A percentile compares a stretch with the other conserved stretches of the same genome.
Evolutionary conservation across 2,329 filamentous ascomycete species (phyloP).

Genomic region (Ceratocystis diversiconidia): DNA sequence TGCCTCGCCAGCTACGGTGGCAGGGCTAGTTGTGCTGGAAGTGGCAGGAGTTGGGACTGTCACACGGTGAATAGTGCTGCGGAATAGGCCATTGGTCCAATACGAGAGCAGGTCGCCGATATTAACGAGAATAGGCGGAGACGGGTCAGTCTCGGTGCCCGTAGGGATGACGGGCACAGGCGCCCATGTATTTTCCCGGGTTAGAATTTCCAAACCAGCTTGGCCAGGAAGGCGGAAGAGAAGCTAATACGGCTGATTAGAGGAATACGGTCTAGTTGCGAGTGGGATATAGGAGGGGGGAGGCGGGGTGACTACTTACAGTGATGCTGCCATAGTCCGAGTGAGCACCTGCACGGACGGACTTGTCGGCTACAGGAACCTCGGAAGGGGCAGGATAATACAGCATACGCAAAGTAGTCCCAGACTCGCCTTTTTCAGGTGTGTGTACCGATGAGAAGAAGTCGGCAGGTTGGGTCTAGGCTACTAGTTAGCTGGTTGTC

Average conservation of each 20-base stretch:
- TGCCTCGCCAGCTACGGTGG: slow-evolving; percentile 17
- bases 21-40: neutral
- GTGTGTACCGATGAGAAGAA: slow-evolving; percentile 43
- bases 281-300: neutral
- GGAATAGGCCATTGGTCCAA: slow-evolving; percentile 81
- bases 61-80: slow-evolving; percentile 79
- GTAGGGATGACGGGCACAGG: slow-evolving; percentile 53
- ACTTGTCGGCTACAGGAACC: slow-evolving; percentile 24
- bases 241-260: slow-evolving; percentile 25
- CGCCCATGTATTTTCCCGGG: slow-evolving; percentile 40
- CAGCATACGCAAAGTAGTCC: slow-evolving; percentile 54
- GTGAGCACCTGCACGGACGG: slow-evolving; percentile 75
- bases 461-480: slow-evolving; percentile 29
- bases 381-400: slow-evolving; percentile 47
- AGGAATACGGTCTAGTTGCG: neutral
- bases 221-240: slow-evolving; percentile 79
- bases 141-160: slow-evolving; percentile 41
- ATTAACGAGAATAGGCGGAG: slow-evolving; percentile 69
- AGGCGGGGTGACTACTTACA: slow-evolving; percentile 7
- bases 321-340: slow-evolving; percentile 68
- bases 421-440: slow-evolving; percentile 32
- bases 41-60: slow-evolving; percentile 40
- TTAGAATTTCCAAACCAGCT: slow-evolving; percentile 71
- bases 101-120: slow-evolving; percentile 58
- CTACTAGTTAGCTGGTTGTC: slow-evolving; percentile 22